Evolutionary conservation across 306 rosid species (phyloP), one percentile per base, ranked within the genome.

Genomic region (Vicia villosa): DNA sequence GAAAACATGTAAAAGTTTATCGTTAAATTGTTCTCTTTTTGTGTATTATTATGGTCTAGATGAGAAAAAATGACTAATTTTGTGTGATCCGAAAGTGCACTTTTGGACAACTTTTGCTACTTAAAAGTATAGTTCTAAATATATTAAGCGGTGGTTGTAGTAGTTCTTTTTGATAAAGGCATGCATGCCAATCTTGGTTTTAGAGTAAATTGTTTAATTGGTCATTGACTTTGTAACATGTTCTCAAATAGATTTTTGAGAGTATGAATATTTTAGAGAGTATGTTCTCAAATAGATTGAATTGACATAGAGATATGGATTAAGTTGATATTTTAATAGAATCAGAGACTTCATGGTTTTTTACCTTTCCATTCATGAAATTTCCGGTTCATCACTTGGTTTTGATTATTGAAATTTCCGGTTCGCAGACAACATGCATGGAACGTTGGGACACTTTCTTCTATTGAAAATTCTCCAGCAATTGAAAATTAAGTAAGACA

Each of bases 321-420:
- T 10, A 6, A 0, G 1, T 34, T 6, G 9, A 34, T 34, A 34
- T 34, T 7, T 34, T 34, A 34, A 34, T 34, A 7, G 38, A 34
- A 34, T 34, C 10, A 34, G 38, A 34, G 38, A 34, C 38, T 34
- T 34, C 0, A 6, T 34, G 38, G 3, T 34, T 34, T 34, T 45
- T 14, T 9, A 61, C 36, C 16, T 46, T 72, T 47, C 28, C 16
- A 10, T 37, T 72, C n/a, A 72, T 72, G 15, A 59, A 24, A 3
- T 24, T 24, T 24, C 4, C 20, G 22, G 51, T 73, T 43, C 45
- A 47, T 49, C 20, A 10, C 67, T 46, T 42, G 47, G 45, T 52
- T 5, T 15, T 46, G 50, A 45, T 32, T 46, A 60, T 71, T 63
- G 21, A 14, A 63, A 41, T 14, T 63, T 63, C 17, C 69, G 17